These are phyloP conservation scores for Mycena indigotica DNA, from an alignment of 768 basidiomycete genomes.

Conservation along the genomic window DNA sequence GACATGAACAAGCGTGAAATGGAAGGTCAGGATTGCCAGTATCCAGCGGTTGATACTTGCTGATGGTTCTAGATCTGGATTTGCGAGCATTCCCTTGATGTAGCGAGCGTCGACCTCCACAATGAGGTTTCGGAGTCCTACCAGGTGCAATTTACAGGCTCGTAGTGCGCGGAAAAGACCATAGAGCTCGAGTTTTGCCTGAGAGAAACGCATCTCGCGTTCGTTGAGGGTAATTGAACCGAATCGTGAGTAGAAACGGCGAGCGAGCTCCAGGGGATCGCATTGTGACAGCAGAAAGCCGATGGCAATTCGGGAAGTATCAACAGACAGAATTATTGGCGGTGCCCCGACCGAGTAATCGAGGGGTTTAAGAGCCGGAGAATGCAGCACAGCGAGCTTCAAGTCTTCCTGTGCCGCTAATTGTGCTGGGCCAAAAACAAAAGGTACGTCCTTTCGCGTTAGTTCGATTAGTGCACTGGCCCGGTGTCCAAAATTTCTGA, in stretches of 20 bases:
- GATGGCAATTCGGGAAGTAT: slow-evolving; percentile 29
- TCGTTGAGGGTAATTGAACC: slow-evolving; percentile 34
- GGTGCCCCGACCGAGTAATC: slow-evolving; percentile 25
- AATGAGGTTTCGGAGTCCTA: slow-evolving; percentile 26
- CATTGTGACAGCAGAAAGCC: slow-evolving; percentile 30
- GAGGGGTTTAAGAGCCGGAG: slow-evolving; percentile 27
- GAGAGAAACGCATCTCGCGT: slow-evolving; percentile 20
- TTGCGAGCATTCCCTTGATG: slow-evolving; percentile 31
- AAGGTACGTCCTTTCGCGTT: slow-evolving; percentile 18
- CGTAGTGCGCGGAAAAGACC: slow-evolving; percentile 16
- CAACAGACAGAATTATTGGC: slow-evolving; percentile 31
- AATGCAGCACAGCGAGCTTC: slow-evolving; percentile 15
- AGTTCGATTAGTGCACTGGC: slow-evolving; percentile 6
- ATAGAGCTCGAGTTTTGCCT: slow-evolving; percentile 33
- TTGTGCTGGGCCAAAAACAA: slow-evolving; percentile 24
- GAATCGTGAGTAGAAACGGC: slow-evolving; percentile 23
- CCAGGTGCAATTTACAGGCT: slow-evolving; percentile 21
- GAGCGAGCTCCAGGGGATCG: neutral
- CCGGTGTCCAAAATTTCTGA: slow-evolving; percentile 1
- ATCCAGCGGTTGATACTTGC: slow-evolving; percentile 28
- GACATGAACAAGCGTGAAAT: slow-evolving; percentile 28
- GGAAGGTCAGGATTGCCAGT: slow-evolving; percentile 24
- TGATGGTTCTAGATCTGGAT: slow-evolving; percentile 23
- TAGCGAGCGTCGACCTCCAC: slow-evolving; percentile 36
- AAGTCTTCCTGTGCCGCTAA: slow-evolving; percentile 9